phyloP scores from a whole-genome alignment of 129 eudicot species.

The Gnaphalium uliginosum region DNA sequence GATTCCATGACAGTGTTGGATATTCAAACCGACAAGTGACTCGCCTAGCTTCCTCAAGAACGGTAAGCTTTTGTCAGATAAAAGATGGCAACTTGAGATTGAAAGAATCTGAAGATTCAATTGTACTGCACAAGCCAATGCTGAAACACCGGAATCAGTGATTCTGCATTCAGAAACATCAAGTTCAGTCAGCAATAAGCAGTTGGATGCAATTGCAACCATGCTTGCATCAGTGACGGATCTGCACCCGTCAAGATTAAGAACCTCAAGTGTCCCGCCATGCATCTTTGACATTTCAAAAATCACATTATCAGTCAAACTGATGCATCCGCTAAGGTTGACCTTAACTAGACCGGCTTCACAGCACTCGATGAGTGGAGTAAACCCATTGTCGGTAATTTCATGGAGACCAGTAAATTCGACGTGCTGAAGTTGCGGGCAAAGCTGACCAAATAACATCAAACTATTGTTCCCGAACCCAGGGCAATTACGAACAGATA shows the following conservation, averaged over 20 bases:
- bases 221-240: conserved; percentile 59
- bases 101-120: conserved; percentile 61
- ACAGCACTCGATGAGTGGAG: conserved; percentile 51
- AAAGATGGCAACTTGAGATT: conserved; percentile 54
- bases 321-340: conserved; percentile 48
- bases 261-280: conserved; percentile 63
- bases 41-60: conserved; percentile 47
- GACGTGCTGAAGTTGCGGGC: conserved; percentile 62
- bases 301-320: conserved; percentile 53
- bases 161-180: conserved; percentile 55
- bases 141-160: conserved; percentile 67
- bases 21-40: conserved; percentile 55
- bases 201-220: conserved; percentile 57
- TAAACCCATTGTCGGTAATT: conserved; percentile 59
- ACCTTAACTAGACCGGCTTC: conserved; percentile 62
- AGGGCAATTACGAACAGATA: conserved; percentile 69
- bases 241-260: conserved; percentile 68
- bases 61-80: conserved; percentile 54
- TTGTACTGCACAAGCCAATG: conserved; percentile 56
- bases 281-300: conserved; percentile 50
- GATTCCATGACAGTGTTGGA: conserved; percentile 55
- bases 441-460: conserved; percentile 56
- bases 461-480: conserved; percentile 64
- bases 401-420: conserved; percentile 56
- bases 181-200: conserved; percentile 61